Evolutionary conservation across 148 eudicot species (phyloP), one percentile per base, ranked within the genome.

Genomic region (Amaranthus cruentus): DNA sequence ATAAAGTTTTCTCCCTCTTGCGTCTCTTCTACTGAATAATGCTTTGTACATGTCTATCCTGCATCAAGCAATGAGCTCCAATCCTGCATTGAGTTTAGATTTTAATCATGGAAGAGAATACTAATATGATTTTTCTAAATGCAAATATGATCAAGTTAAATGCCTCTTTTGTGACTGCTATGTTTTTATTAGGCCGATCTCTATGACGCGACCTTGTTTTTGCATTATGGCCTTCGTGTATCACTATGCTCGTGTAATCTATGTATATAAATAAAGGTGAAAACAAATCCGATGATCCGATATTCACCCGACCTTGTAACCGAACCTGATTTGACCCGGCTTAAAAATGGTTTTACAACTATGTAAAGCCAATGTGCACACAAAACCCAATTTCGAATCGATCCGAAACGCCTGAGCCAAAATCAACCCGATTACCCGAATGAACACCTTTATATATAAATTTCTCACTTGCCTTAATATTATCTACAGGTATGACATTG

Each of bases 401-500:
- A 28, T 28, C 38, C 0, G 38, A 28, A 28, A 28, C 38, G 0
- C 38, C 38, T 28, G 38, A 28, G 0, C 38, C 38, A 28, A 28
- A 28, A 28, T 28, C 2, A 28, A 28, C 2, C 38, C 38, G 38
- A 28, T 28, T 28, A 28, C 38, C 38, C 0, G 38, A 28, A 28
- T 28, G 38, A 28, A 28, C 38, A 14, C 43, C 7, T 18, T 0
- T 28, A 46, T 48, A 12, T 9, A 21, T 66, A 4, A 28, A 49
- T 18, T 64, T 62, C 49, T 80, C 43, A 70, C 71, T n/a, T 73
- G 57, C 68, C 52, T 62, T 55, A 53, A 60, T 66, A 13, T 58
- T 53, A 69, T 64, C 66, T 83, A 70, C 73, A 95, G 97, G 83
- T 87, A 90, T 78, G 77, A 82, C 2, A 71, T 88, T 67, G 84